phyloP scores from a whole-genome alignment of 1,284 basidiomycete genomes.

The Marasmius tenuissimus region DNA sequence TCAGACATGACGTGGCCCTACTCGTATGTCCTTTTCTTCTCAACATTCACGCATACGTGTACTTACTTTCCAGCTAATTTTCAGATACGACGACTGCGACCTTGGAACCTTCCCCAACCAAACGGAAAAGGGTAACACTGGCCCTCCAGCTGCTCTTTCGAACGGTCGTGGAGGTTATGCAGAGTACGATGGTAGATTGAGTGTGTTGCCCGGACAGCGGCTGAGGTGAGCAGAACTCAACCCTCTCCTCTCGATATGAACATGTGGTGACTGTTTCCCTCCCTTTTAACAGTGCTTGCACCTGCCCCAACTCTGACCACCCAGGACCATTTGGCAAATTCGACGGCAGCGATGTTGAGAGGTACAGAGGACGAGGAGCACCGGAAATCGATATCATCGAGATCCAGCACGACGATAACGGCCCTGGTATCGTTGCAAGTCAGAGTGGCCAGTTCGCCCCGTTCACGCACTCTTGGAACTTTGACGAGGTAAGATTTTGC shows the following conservation, averaged over 20 bases:
- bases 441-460: slow-evolving; percentile 70
- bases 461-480: slow-evolving; percentile 57
- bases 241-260: slow-evolving; percentile 28
- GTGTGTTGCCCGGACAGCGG: slow-evolving; percentile 69
- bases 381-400: slow-evolving; percentile 87
- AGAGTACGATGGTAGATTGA: slow-evolving; percentile 50
- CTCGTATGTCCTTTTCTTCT: slow-evolving; percentile 23
- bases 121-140: slow-evolving; percentile 51
- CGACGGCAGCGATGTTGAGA: slow-evolving; percentile 9
- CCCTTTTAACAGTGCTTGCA: slow-evolving; percentile 39
- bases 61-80: slow-evolving; percentile 8
- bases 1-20: slow-evolving; percentile 83
- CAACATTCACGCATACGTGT: neutral
- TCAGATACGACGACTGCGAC: slow-evolving; percentile 70
- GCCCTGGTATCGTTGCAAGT: slow-evolving; percentile 52
- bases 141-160: slow-evolving; percentile 54
- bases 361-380: slow-evolving; percentile 65
- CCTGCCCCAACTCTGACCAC: slow-evolving; percentile 44
- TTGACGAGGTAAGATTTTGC: slow-evolving; percentile 30
- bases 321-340: slow-evolving; percentile 39
- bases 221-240: slow-evolving; percentile 49
- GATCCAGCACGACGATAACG: slow-evolving; percentile 58
- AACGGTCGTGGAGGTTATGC: slow-evolving; percentile 41
- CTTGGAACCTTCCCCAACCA: slow-evolving; percentile 80
- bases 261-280: slow-evolving; percentile 23